Percentiles rank a stretch among this genome's conserved stretches.
Conservation (phyloP, 2,329 filamentous ascomycete genomes). For the Phyllosticta capitalensis region DNA sequence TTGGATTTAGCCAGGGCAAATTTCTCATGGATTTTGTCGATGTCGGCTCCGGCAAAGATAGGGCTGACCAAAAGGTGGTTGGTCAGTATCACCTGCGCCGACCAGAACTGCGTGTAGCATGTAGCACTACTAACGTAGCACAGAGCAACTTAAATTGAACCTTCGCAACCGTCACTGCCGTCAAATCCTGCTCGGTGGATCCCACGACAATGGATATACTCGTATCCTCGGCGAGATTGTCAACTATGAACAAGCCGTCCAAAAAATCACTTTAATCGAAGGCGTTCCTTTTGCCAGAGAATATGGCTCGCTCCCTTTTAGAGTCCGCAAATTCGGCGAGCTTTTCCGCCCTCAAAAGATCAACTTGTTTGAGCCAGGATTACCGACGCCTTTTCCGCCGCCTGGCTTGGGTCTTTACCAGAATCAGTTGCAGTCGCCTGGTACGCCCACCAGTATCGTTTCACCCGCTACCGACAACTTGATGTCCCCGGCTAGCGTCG, state of each 20-base stretch:
- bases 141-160: constrained; percentile 46
- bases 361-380: constrained; percentile 15
- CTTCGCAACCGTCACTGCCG: constrained; percentile 51
- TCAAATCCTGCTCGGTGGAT: constrained; percentile 51
- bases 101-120: neutral
- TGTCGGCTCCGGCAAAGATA: constrained; percentile 38
- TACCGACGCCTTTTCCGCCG: constrained; percentile 3
- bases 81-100: constrained; percentile 30
- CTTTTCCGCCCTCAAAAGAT: constrained; percentile 48
- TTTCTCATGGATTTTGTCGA: constrained; percentile 38
- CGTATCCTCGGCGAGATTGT: constrained; percentile 42
- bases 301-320: constrained; percentile 41
- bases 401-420: neutral
- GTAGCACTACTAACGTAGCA: neutral
- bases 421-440: constrained; percentile 1
- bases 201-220: constrained; percentile 47
- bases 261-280: constrained; percentile 47
- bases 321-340: constrained; percentile 39
- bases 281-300: constrained; percentile 48
- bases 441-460: neutral
- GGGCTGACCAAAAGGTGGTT: constrained; percentile 39
- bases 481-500: neutral
- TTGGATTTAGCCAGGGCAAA: constrained; percentile 45
- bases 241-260: constrained; percentile 34
- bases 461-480: neutral